Evolutionary conservation across 345 rosid genomes (phyloP), one percentile per base, ranked within the genome.

Genomic region (Dipteronia sinensis): DNA sequence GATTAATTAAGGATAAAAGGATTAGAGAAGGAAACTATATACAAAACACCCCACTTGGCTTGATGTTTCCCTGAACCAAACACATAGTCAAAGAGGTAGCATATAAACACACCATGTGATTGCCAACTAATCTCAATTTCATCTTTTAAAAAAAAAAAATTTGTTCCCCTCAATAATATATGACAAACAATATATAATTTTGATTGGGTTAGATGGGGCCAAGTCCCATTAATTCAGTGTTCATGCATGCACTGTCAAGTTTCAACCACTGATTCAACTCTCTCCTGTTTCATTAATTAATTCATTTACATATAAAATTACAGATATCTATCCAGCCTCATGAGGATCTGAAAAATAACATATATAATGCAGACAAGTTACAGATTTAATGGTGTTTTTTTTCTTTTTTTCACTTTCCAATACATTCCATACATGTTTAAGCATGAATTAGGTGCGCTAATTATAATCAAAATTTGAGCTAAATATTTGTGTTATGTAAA

Each of bases 101-200:
- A 65, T 13, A 19, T 51, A 59, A 81, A 85, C 92, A 87, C 71
- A 47, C 89, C 93, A 91, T 86, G 96, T 91, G 94, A 82, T 71
- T 78, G 89, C 88, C 93, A 87, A 85, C 93, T 76, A 63, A 42
- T 78, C n/a, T 59, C 27, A 59, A 29, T 72, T 79, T 69, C 22
- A 12, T 69, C 34, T 71, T 34, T 17, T 0, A 77, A 17, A 19
- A 64, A 25, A 1, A 76, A 17, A 19, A 67, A 7, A 31, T 6
- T 1, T 20, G 59, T 8, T 5, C 1, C 27, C 66, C 16, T 2
- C 38, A 73, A 25, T 58, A 65, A 23, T 34, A 34, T 34, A 34
- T 31, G 46, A 38, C 73, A 75, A 47, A 75, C 64, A 47, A 68
- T 72, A 46, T 68, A 17, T 73, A 62, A 65, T 46, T 7, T 67